These are phyloP conservation scores for Tetracentron sinense DNA, from an alignment of 164 flowering plant species.

Conservation along the genomic window DNA sequence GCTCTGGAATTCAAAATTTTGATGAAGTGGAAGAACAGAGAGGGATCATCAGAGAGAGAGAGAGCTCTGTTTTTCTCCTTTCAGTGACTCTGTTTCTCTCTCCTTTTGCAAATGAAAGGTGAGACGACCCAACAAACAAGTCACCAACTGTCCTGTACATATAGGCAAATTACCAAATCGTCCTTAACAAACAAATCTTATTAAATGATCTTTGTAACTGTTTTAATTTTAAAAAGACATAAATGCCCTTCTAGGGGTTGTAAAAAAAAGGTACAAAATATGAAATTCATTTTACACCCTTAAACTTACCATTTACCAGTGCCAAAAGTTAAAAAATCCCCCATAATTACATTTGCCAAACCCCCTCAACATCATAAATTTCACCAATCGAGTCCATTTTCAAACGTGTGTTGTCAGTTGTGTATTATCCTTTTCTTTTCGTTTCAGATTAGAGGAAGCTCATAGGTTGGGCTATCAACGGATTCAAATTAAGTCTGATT, in stretches of 20 bases:
- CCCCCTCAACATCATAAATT: too few species aligned
- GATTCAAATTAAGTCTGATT: too few species aligned
- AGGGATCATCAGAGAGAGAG: neutral
- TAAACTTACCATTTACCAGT: too few species aligned
- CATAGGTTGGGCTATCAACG: too few species aligned
- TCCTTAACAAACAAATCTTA: neutral
- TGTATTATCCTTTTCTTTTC: too few species aligned
- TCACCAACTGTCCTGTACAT: neutral
- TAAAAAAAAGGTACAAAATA: too few species aligned
- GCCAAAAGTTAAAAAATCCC: too few species aligned
- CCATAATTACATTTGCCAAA: too few species aligned
- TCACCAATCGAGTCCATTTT: too few species aligned
- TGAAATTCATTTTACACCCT: neutral
- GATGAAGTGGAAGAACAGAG: neutral
- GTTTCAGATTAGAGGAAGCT: too few species aligned
- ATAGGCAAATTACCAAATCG: neutral
- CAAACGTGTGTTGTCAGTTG: too few species aligned
- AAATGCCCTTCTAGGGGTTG: neutral
- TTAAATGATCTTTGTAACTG: neutral
- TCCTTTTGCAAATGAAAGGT: too few species aligned
- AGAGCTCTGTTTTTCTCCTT: neutral
- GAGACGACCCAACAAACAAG: neutral
- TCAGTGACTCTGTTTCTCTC: neutral
- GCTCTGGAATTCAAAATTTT: neutral
- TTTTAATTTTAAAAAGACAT: neutral